Evolutionary conservation across 495 filamentous ascomycete genomes (phyloP).

Genomic region (Jackrogersella minutella): DNA sequence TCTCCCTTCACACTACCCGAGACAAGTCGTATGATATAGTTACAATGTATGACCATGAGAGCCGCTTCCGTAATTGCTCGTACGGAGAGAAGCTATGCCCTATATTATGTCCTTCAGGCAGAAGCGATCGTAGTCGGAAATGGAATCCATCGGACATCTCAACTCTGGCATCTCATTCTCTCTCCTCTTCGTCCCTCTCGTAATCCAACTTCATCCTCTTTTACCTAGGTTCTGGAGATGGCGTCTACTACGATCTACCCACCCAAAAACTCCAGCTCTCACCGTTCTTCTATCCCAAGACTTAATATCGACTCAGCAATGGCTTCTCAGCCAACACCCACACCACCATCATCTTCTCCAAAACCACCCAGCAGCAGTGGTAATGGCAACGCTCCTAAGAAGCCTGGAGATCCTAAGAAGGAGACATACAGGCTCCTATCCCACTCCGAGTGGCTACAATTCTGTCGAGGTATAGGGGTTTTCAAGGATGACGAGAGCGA

Average conservation of each 20-base stretch:
- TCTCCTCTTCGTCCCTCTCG: not conserved
- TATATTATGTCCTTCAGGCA: not conserved
- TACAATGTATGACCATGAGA: not conserved
- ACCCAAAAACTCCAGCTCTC: conserved; percentile 14
- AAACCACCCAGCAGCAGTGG: conserved; percentile 24
- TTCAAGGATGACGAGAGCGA: conserved; percentile 55
- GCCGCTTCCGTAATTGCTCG: conserved; percentile 7
- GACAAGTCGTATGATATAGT: not conserved
- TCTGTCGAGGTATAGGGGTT: conserved; percentile 56
- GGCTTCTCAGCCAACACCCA: conserved; percentile 19
- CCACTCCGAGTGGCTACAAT: conserved; percentile 54
- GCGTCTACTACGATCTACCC: conserved; percentile 31
- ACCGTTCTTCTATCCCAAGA: conserved; percentile 24
- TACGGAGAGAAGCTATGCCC: not conserved
- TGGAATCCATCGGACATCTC: conserved; percentile 6
- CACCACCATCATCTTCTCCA: conserved; percentile 19
- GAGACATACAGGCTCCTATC: conserved; percentile 48
- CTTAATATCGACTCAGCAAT: conserved; percentile 25
- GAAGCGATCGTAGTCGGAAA: conserved; percentile 9
- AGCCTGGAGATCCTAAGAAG: conserved; percentile 16
- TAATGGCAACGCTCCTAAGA: conserved; percentile 3
- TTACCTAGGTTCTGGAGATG: conserved; percentile 24
- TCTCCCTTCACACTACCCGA: not conserved
- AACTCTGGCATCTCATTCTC: not conserved
- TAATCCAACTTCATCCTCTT: conserved; percentile 5